phyloP scores from a whole-genome alignment of 75 land plant genomes.

The Pinus albicaulis region DNA sequence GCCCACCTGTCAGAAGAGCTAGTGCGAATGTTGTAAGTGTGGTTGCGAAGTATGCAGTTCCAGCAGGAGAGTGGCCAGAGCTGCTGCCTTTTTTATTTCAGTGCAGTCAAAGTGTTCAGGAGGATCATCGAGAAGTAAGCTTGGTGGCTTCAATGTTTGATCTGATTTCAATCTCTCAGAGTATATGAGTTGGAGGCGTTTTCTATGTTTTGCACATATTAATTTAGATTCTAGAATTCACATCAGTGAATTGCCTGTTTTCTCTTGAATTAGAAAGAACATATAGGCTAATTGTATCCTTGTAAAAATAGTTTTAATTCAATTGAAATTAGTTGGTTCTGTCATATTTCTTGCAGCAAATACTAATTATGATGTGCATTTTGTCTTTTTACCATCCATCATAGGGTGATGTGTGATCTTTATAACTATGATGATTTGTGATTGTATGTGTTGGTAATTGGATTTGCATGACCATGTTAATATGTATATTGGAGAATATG shows the following conservation, averaged over 20 bases:
- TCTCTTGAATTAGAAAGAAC: background rate
- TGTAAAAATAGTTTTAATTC: background rate
- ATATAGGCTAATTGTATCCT: background rate
- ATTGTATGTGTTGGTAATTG: no score
- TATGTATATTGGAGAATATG: no score
- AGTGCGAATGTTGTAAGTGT: conserved; percentile 97
- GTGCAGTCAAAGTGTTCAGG: conserved; percentile 95
- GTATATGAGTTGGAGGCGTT: conserved; percentile 1
- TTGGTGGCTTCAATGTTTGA: background rate
- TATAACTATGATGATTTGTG: no score
- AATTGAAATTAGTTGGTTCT: background rate
- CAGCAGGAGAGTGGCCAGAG: conserved; percentile 97
- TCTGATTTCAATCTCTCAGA: background rate
- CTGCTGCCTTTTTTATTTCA: conserved; percentile 89
- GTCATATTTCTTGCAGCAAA: no score
- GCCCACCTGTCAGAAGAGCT: conserved; percentile 84
- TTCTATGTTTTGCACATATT: background rate
- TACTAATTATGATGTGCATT: no score
- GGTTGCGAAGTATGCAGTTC: conserved; percentile 95
- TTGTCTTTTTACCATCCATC: no score
- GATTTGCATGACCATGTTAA: no score
- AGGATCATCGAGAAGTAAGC: conserved; percentile 95
- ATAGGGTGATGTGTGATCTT: no score
- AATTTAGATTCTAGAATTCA: background rate
- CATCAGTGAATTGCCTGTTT: background rate